A percentile compares a stretch with the other conserved stretches of the same genome.
Evolutionary conservation across 495 filamentous ascomycete genomes (phyloP).

Genomic region (Aspergillus nanangensis): DNA sequence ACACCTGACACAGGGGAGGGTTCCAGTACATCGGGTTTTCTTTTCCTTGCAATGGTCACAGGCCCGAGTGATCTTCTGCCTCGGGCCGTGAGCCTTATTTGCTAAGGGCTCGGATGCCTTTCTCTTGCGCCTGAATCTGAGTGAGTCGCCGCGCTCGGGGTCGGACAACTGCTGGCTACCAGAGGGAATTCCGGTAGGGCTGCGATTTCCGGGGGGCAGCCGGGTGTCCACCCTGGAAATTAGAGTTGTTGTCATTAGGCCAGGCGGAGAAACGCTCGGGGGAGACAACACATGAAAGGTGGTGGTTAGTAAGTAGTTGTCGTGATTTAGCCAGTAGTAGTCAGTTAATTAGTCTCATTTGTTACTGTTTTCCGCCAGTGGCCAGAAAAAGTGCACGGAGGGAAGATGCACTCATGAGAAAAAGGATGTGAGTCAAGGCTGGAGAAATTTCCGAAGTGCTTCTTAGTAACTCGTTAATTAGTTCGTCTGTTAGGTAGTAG

Average conservation of each 20-base stretch:
- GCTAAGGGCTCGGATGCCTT: constrained; percentile 23
- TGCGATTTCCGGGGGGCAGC: constrained; percentile 7
- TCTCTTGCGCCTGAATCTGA: constrained; percentile 22
- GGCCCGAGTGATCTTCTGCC: constrained; percentile 44
- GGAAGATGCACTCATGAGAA: too few relatives aligned
- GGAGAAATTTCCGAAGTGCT: too few relatives aligned
- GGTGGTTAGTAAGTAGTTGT: too few relatives aligned
- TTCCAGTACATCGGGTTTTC: constrained; percentile 44
- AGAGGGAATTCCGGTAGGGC: neutral
- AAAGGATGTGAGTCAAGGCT: too few relatives aligned
- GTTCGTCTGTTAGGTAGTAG: too few relatives aligned
- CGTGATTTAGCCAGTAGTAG: neutral
- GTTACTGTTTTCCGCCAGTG: too few relatives aligned
- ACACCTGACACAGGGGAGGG: constrained; percentile 39
- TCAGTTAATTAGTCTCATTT: too few relatives aligned
- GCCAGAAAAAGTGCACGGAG: too few relatives aligned
- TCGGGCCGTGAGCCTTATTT: constrained; percentile 18
- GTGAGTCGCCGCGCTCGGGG: neutral
- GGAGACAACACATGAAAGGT: too few relatives aligned
- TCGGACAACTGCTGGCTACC: neutral
- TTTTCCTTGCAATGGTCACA: constrained; percentile 46
- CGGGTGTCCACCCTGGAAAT: constrained; percentile 14
- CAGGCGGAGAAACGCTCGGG: neutral
- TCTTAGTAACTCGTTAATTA: too few relatives aligned
- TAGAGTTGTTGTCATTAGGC: constrained; percentile 16